A percentile compares a stretch with the other conserved stretches of the same genome.
phyloP scores from a whole-genome alignment of 176 grass and related monocot species.

The Rhynchospora tenuis region DNA sequence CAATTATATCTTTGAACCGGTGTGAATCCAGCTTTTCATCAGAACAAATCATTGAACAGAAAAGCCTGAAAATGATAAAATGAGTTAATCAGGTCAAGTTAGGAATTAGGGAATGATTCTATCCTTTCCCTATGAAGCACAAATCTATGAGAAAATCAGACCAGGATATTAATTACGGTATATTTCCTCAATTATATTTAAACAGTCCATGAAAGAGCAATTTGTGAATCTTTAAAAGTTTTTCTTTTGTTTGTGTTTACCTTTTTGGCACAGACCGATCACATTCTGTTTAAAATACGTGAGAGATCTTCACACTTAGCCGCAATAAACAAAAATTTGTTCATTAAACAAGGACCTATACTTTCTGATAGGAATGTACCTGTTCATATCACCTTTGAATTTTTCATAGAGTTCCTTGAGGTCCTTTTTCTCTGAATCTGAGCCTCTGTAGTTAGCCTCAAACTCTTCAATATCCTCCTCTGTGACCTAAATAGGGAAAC shows the following conservation, averaged over 20 bases:
- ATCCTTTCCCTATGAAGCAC: not conserved
- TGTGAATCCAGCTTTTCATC: slow-evolving; percentile 88
- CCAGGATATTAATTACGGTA: too few species aligned
- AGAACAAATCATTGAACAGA: slow-evolving; percentile 94
- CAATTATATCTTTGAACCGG: slow-evolving; percentile 93
- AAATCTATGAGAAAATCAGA: not conserved
- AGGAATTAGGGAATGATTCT: not conserved
- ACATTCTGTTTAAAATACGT: not conserved
- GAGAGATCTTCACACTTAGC: not conserved
- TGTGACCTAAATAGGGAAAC: slow-evolving; percentile 43
- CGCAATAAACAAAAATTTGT: not conserved
- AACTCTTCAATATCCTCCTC: slow-evolving; percentile 98
- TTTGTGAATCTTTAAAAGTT: not conserved
- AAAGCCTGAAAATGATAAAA: slow-evolving; percentile 48
- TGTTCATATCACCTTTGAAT: slow-evolving; percentile 89
- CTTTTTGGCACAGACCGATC: not conserved
- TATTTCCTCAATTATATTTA: not conserved
- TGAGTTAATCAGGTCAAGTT: not conserved
- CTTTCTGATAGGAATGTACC: slow-evolving; percentile 33
- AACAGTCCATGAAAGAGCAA: not conserved
- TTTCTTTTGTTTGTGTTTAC: not conserved
- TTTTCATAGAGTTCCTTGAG: slow-evolving; percentile 76
- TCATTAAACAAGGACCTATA: not conserved
- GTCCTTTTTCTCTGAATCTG: slow-evolving; percentile 90
- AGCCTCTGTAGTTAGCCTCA: slow-evolving; percentile 90